phyloP scores from a whole-genome alignment of 2,329 filamentous ascomycete species.

The Alternaria sp. region DNA sequence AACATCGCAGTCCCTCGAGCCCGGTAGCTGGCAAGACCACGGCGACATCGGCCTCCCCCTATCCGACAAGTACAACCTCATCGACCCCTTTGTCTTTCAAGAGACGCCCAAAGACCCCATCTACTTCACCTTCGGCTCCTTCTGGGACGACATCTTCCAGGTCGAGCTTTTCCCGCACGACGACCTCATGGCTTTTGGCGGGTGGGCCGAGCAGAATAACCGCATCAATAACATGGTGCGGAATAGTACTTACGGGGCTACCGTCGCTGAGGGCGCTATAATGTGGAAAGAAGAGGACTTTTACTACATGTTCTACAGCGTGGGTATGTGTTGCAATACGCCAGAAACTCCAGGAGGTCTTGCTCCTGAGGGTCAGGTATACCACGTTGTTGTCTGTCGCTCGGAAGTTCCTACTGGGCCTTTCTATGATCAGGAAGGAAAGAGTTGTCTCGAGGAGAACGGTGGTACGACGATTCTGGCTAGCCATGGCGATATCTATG shows the following conservation, averaged over 20 bases:
- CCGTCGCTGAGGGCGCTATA: slow-evolving; percentile 57
- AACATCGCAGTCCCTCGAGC: slow-evolving; percentile 55
- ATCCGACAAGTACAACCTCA: slow-evolving; percentile 51
- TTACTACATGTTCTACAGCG: slow-evolving; percentile 69
- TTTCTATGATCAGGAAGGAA: slow-evolving; percentile 51
- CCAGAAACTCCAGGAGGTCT: slow-evolving; percentile 48
- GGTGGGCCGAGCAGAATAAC: slow-evolving; percentile 1
- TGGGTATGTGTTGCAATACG: slow-evolving; percentile 64
- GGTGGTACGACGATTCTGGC: slow-evolving; percentile 67
- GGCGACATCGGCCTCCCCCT: slow-evolving; percentile 54
- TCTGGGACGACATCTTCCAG: slow-evolving; percentile 70
- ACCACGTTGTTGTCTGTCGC: slow-evolving; percentile 68
- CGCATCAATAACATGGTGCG: slow-evolving; percentile 23
- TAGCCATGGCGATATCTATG: slow-evolving; percentile 57
- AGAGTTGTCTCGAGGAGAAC: slow-evolving; percentile 53
- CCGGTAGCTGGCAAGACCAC: slow-evolving; percentile 65
- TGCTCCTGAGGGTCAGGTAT: slow-evolving; percentile 63
- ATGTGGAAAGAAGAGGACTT: slow-evolving; percentile 58
- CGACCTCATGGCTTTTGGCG: slow-evolving; percentile 12
- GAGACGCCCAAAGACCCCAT: slow-evolving; percentile 37
- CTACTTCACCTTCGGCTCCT: slow-evolving; percentile 68
- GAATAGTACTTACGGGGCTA: slow-evolving; percentile 24
- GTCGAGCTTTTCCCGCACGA: slow-evolving; percentile 51
- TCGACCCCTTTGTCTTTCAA: slow-evolving; percentile 58
- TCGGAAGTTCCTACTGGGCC: slow-evolving; percentile 56